Evolutionary conservation across 192 early-diverging fungal species (phyloP), one percentile per base, ranked within the genome.

Genomic region (Pilaira anomala): DNA sequence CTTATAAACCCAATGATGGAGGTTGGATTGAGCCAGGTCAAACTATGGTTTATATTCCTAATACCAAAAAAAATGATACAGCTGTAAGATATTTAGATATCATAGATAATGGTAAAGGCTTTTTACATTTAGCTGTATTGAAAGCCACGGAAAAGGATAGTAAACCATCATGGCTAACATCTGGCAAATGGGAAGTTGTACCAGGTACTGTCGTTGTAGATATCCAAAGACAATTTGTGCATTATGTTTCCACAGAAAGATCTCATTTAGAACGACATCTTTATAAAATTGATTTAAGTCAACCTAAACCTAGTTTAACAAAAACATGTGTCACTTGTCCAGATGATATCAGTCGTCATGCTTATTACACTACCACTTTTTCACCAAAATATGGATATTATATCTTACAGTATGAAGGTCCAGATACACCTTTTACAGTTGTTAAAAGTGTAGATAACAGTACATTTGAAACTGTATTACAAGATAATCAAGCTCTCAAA

Each of bases 351-450:
- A 73, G 76, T 28, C 52, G 73, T 21, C 71, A 65, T 24, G 91
- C 86, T 3, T 88, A 78, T 60, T 97, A 93, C 60, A 54, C 63
- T 7, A 88, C 82, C 0, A 72, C 67, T 7, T 93, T 97, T 69
- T 94, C 93, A 9, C 80, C 87, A 0, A 78, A 82, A 4, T 83
- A 76, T 45, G 77, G 79, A 18, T 95, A 91, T 71, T 93, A 91
- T 58, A 55, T 84, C 50, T 73, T 97, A 14, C 73, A 76, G n/a
- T 95, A 96, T 58, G 66, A 77, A 21, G 96, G 96, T 0, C 96
- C 96, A 3, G 85, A 85, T 63, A 74, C 93, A 4, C 95, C 95
- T 11, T 92, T 83, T 79, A 84, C 87, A 65, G 78, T 77, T 16
- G 81, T 93, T 11, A 79, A 79, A 57, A 85, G 82, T 61, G 75